phyloP scores from a whole-genome alignment of 257 asterid genomes.

The Solanum medicagineum region DNA sequence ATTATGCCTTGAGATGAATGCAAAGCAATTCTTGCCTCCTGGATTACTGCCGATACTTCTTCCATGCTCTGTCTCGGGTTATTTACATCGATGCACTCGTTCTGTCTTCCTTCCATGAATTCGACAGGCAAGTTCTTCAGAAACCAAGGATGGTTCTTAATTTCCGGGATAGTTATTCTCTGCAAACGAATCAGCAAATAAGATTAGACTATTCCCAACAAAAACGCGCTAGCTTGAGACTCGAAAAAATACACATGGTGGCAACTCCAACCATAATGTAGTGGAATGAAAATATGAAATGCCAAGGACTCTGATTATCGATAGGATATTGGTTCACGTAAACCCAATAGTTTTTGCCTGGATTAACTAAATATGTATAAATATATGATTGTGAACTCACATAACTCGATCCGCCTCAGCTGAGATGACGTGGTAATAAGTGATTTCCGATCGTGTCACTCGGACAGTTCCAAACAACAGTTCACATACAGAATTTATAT shows the following conservation, averaged over 20 bases:
- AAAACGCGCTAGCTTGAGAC: neutral
- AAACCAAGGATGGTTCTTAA: constrained; percentile 24
- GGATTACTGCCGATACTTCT: constrained; percentile 12
- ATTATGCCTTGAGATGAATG: constrained; percentile 7
- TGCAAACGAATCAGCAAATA: neutral
- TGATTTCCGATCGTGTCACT: neutral
- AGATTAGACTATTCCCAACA: neutral
- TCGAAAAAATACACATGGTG: neutral
- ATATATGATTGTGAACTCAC: neutral
- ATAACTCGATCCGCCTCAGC: neutral
- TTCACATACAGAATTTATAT: neutral
- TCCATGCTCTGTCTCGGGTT: constrained; percentile 19
- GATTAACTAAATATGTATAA: neutral
- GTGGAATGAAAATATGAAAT: neutral
- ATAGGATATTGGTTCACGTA: neutral
- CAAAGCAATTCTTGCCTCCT: constrained; percentile 11
- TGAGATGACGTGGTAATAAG: neutral
- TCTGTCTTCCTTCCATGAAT: constrained; percentile 22
- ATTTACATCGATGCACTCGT: constrained; percentile 5
- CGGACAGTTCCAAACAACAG: neutral
- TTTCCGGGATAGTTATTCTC: constrained; percentile 31
- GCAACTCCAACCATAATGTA: neutral
- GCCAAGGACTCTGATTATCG: neutral
- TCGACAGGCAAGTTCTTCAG: constrained; percentile 20
- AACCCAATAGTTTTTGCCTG: neutral